phyloP scores from a whole-genome alignment of 352 stramenopile genomes.

The Pythium dissotocum region DNA sequence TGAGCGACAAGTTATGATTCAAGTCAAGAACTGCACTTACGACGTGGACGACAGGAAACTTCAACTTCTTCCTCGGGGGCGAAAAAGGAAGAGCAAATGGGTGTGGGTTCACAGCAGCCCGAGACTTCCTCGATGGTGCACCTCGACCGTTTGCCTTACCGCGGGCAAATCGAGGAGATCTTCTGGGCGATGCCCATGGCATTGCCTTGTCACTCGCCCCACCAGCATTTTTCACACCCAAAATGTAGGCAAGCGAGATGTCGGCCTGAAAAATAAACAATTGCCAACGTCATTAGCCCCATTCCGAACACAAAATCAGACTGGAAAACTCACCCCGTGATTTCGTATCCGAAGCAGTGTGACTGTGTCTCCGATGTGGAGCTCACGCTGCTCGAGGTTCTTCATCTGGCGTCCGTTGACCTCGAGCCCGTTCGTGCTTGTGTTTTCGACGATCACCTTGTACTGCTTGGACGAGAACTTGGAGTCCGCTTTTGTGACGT shows the following conservation, averaged over 20 bases:
- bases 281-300: not conserved
- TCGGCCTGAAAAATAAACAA: conserved; percentile 38
- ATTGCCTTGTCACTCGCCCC: not conserved
- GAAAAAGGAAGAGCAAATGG: conserved; percentile 19
- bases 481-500: conserved; percentile 39
- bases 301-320: not conserved
- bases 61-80: conserved; percentile 20
- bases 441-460: conserved; percentile 65
- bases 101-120: not conserved
- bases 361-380: conserved; percentile 58
- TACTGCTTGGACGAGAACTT: conserved; percentile 34
- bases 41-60: conserved; percentile 17
- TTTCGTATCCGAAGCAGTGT: conserved; percentile 55
- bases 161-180: conserved; percentile 18
- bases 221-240: conserved; percentile 6
- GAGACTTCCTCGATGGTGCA: conserved; percentile 10
- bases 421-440: conserved; percentile 67
- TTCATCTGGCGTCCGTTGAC: conserved; percentile 61
- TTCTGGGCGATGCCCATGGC: not conserved
- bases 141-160: conserved; percentile 9
- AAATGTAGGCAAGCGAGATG: conserved; percentile 26
- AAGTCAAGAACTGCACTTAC: conserved; percentile 2
- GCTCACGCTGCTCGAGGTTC: conserved; percentile 38
- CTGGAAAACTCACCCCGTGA: conserved; percentile 38
- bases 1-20: not conserved